Conservation (phyloP, 1,139 yeast genomes). For the Pichia sp. region DNA sequence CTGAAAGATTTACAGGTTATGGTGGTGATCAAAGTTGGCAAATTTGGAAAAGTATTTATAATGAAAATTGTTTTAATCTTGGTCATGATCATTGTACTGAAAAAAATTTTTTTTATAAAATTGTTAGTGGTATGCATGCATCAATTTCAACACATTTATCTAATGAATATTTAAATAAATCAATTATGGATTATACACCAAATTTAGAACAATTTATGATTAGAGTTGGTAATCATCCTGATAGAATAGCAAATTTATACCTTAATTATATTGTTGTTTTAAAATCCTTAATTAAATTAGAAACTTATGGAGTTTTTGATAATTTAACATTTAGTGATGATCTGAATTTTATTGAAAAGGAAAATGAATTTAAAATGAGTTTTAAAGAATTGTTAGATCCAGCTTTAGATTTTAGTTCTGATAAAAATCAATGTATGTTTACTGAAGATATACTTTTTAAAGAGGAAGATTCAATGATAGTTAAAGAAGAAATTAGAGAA, state of each 20-base stretch:
- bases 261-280: conserved; percentile 87
- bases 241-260: conserved; percentile 81
- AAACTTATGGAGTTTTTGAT: conserved; percentile 27
- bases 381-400: conserved; percentile 25
- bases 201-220: conserved; percentile 76
- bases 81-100: conserved; percentile 54
- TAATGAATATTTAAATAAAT: conserved; percentile 71
- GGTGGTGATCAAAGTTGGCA: conserved; percentile 88
- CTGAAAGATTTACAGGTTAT: conserved; percentile 95
- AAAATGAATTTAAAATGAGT: conserved; percentile 23
- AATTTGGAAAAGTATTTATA: conserved; percentile 90
- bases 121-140: conserved; percentile 92
- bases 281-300: conserved; percentile 68
- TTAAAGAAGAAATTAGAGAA: conserved; percentile 75
- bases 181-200: conserved; percentile 77
- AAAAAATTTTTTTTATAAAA: conserved; percentile 79
- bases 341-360: conserved; percentile 22
- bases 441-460: conserved; percentile 53
- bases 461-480: conserved; percentile 37
- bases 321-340: conserved; percentile 26
- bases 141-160: conserved; percentile 92
- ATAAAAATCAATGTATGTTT: conserved; percentile 25
- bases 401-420: conserved; percentile 19
- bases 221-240: conserved; percentile 86
- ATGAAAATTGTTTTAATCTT: conserved; percentile 80